A percentile compares a stretch with the other conserved stretches of the same genome.
Evolutionary conservation across 345 rosid genomes (phyloP).

Genomic region (Eucalyptus paniculata): DNA sequence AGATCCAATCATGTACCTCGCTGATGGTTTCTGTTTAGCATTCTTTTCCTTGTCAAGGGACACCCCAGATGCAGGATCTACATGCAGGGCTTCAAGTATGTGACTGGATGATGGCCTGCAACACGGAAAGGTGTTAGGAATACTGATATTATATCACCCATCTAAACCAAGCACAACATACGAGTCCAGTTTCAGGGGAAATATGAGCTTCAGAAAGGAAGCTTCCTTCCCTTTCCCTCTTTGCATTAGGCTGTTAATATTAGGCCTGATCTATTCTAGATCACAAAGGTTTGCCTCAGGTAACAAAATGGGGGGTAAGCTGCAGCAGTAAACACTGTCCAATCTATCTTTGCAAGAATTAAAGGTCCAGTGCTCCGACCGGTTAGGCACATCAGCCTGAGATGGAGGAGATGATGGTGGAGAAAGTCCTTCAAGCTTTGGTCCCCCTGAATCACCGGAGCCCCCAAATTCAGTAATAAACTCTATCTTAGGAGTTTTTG

Average conservation of each 20-base stretch:
- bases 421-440: constrained; percentile 71
- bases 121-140: constrained; percentile 31
- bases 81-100: constrained; percentile 94
- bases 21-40: constrained; percentile 2
- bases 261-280: constrained; percentile 35
- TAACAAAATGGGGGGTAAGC: constrained; percentile 54
- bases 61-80: constrained; percentile 95
- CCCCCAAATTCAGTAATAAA: constrained; percentile 94
- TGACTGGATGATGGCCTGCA: constrained; percentile 82
- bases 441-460: constrained; percentile 48
- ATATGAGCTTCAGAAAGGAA: constrained; percentile 39
- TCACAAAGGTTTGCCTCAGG: constrained; percentile 41
- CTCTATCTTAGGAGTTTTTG: constrained; percentile 71
- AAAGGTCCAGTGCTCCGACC: constrained; percentile 99
- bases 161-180: neutral
- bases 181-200: constrained; percentile 7
- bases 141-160: constrained; percentile 1
- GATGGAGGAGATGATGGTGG: constrained; percentile 87
- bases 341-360: constrained; percentile 94
- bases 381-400: constrained; percentile 52
- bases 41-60: constrained; percentile 70
- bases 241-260: constrained; percentile 33
- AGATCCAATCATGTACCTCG: constrained; percentile 27
- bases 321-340: constrained; percentile 68
- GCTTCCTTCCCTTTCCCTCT: constrained; percentile 45